These are phyloP conservation scores for Geranomyces michiganensis DNA, from an alignment of 192 early-diverging fungal species.

Conservation along the genomic window DNA sequence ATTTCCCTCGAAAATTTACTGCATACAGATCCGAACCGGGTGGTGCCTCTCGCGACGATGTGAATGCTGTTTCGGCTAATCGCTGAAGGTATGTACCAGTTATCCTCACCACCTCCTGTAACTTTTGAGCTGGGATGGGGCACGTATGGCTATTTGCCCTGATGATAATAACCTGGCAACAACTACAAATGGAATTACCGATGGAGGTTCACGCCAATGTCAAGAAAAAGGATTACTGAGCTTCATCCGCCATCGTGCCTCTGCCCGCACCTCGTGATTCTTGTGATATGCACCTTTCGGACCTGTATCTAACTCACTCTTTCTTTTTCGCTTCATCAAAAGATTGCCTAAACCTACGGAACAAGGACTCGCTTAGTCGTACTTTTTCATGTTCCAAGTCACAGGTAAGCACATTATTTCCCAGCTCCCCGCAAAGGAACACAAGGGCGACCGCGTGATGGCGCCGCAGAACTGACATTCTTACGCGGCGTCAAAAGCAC, in stretches of 20 bases:
- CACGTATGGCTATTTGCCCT: constrained; percentile 1
- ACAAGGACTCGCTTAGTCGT: no score
- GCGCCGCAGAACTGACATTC: constrained; percentile 35
- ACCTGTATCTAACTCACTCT: not conserved
- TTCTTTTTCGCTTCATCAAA: not conserved
- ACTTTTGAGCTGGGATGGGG: not conserved
- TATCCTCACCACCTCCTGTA: not conserved
- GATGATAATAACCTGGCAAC: constrained; percentile 31
- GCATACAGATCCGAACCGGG: no score
- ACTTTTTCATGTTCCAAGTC: no score
- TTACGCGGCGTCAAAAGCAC: constrained; percentile 30
- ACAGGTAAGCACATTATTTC: no score
- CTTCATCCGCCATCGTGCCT: constrained; percentile 3
- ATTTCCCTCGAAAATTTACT: not conserved
- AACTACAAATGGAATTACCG: constrained; percentile 38
- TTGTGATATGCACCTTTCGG: not conserved
- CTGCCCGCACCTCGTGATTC: not conserved
- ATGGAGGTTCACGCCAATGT: constrained; percentile 29
- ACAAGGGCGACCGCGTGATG: constrained; percentile 15
- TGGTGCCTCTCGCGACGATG: no score
- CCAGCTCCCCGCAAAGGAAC: not conserved
- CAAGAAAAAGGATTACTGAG: constrained; percentile 35
- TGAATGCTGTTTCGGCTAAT: no score
- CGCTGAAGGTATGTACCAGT: no score
- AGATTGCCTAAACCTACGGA: no score